Percentiles rank a stretch among this genome's conserved stretches.
Evolutionary conservation across 495 filamentous ascomycete genomes (phyloP).

Genomic region (Daldinia decipiens): DNA sequence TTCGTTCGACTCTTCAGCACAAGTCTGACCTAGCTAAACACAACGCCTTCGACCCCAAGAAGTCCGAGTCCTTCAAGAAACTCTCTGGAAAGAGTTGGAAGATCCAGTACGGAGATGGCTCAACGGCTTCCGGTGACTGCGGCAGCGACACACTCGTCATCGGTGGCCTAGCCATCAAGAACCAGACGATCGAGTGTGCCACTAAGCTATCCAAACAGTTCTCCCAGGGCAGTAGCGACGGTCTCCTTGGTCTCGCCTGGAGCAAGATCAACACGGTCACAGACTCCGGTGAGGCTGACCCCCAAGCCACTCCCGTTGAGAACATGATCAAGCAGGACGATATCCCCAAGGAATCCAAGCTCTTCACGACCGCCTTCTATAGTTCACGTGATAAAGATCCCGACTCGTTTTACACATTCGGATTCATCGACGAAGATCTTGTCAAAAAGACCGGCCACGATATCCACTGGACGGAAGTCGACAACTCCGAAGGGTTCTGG

Average conservation of each 20-base stretch:
- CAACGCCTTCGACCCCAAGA: conserved; percentile 65
- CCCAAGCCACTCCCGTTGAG: conserved; percentile 75
- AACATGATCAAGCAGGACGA: conserved; percentile 78
- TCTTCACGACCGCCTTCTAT: conserved; percentile 81
- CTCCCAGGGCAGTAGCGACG: conserved; percentile 68
- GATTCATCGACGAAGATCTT: conserved; percentile 75
- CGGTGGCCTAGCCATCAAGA: conserved; percentile 73
- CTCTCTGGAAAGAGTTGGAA: conserved; percentile 66
- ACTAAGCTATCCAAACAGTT: conserved; percentile 72
- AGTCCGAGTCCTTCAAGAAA: conserved; percentile 71
- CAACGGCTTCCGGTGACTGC: conserved; percentile 74
- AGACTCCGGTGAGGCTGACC: conserved; percentile 54
- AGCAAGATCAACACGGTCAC: conserved; percentile 75
- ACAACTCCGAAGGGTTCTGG: conserved; percentile 80
- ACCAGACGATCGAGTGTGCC: conserved; percentile 77
- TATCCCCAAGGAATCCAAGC: conserved; percentile 68
- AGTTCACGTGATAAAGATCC: conserved; percentile 67
- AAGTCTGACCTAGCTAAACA: conserved; percentile 52
- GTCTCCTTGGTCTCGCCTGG: conserved; percentile 78
- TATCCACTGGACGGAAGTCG: conserved; percentile 71
- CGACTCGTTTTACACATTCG: conserved; percentile 81
- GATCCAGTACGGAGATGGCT: conserved; percentile 79
- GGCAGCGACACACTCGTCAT: conserved; percentile 75
- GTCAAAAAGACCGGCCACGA: conserved; percentile 65
- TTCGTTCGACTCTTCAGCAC: conserved; percentile 70